A percentile compares a stretch with the other conserved stretches of the same genome.
Evolutionary conservation across 2,329 filamentous ascomycete genomes (phyloP).

Genomic region (Xylariaceae sp.): DNA sequence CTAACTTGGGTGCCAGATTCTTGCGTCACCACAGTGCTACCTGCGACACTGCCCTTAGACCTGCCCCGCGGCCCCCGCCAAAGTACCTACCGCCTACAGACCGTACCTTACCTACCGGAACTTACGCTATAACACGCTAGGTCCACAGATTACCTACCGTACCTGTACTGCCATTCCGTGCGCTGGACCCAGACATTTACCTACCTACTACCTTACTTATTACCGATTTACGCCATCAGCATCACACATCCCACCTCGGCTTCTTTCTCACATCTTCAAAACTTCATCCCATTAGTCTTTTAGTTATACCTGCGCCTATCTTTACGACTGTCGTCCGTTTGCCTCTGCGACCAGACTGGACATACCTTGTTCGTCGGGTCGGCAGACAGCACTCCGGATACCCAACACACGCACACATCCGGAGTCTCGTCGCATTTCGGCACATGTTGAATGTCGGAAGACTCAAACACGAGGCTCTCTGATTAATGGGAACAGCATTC

Average conservation of each 20-base stretch:
- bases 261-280: not conserved
- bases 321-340: not conserved
- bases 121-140: not conserved
- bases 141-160: not conserved
- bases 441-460: not conserved
- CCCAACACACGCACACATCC: not conserved
- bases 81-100: not conserved
- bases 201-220: not conserved
- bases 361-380: not conserved
- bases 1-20: not conserved
- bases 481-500: not conserved
- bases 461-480: not conserved
- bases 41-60: not conserved
- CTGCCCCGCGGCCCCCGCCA: not conserved
- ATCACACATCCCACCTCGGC: not conserved
- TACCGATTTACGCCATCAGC: not conserved
- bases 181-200: not conserved
- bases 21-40: constrained; percentile 18
- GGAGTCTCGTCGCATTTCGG: not conserved
- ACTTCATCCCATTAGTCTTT: not conserved
- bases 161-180: not conserved
- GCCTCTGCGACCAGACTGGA: not conserved
- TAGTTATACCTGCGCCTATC: not conserved
- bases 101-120: not conserved
- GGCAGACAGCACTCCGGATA: not conserved